These are phyloP conservation scores for Dendrocalamus latiflorus DNA, from an alignment of 202 grass and related monocot genomes.

Conservation along the genomic window DNA sequence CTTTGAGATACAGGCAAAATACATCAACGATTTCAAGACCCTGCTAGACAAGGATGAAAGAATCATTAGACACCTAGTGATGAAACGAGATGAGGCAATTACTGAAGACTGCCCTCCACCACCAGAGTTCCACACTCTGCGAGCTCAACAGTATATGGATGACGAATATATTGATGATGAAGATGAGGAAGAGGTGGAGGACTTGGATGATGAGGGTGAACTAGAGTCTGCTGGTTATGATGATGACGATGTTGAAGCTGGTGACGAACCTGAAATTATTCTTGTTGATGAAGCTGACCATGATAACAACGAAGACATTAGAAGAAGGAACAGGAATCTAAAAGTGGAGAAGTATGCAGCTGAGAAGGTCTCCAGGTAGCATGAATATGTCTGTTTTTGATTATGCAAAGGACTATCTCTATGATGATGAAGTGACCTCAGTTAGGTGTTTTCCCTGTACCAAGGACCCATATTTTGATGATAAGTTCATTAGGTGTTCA, in stretches of 20 bases:
- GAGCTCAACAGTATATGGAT: constrained; percentile 43
- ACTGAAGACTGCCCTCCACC: constrained; percentile 72
- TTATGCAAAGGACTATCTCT: constrained; percentile 18
- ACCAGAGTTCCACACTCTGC: constrained; percentile 51
- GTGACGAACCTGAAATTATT: constrained; percentile 23
- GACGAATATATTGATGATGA: constrained; percentile 38
- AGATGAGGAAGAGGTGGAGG: constrained; percentile 16
- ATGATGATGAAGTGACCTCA: constrained; percentile 14
- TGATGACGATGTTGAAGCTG: constrained; percentile 14
- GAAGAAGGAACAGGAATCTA: constrained; percentile 37
- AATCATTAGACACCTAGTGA: constrained; percentile 81
- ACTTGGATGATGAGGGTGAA: constrained; percentile 13
- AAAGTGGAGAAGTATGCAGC: constrained; percentile 37
- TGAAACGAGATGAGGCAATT: constrained; percentile 74
- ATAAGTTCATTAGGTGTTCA: constrained; percentile 10
- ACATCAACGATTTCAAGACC: constrained; percentile 84
- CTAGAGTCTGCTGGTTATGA: constrained; percentile 19
- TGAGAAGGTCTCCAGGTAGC: constrained; percentile 48
- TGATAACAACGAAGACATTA: constrained; percentile 18
- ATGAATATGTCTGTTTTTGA: neutral
- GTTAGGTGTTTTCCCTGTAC: constrained; percentile 14
- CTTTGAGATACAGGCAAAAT: constrained; percentile 88
- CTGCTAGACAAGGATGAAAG: constrained; percentile 84
- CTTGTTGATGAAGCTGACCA: constrained; percentile 42
- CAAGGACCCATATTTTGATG: constrained; percentile 28